Evolutionary conservation across 345 rosid genomes (phyloP).

Genomic region (Jatropha curcas): DNA sequence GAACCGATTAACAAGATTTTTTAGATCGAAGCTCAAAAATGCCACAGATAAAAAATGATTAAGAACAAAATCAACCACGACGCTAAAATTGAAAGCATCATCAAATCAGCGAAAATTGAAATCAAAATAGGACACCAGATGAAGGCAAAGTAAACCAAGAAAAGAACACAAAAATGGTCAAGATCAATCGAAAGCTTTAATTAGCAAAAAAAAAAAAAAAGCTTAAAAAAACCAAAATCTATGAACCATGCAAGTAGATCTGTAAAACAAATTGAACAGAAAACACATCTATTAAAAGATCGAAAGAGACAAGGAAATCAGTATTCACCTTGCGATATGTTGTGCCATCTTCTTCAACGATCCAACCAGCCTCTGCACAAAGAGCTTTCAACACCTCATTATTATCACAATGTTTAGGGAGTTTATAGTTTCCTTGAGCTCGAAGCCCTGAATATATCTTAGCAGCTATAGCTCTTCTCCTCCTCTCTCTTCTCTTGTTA

Average conservation of each 20-base stretch:
- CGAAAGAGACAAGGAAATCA: not conserved
- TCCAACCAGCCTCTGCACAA: slow-evolving; percentile 41
- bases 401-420: slow-evolving; percentile 40
- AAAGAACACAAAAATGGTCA: not conserved
- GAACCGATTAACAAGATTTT: not conserved
- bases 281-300: not conserved
- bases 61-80: not conserved
- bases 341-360: slow-evolving; percentile 38
- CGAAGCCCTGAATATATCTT: slow-evolving; percentile 34
- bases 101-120: slow-evolving; percentile 1
- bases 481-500: slow-evolving; percentile 35
- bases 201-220: not conserved
- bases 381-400: slow-evolving; percentile 40
- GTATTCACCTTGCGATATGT: slow-evolving; percentile 35
- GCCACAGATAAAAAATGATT: not conserved
- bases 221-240: not conserved
- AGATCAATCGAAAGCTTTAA: not conserved
- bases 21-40: not conserved
- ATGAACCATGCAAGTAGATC: not conserved
- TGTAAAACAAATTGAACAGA: not conserved
- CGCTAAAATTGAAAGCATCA: not conserved
- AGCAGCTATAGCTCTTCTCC: slow-evolving; percentile 40
- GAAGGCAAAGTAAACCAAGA: slow-evolving; percentile 5
- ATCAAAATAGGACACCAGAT: not conserved
- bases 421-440: slow-evolving; percentile 33